phyloP scores from a whole-genome alignment of 2,329 filamentous ascomycete species.

The Aspergillus neotritici region DNA sequence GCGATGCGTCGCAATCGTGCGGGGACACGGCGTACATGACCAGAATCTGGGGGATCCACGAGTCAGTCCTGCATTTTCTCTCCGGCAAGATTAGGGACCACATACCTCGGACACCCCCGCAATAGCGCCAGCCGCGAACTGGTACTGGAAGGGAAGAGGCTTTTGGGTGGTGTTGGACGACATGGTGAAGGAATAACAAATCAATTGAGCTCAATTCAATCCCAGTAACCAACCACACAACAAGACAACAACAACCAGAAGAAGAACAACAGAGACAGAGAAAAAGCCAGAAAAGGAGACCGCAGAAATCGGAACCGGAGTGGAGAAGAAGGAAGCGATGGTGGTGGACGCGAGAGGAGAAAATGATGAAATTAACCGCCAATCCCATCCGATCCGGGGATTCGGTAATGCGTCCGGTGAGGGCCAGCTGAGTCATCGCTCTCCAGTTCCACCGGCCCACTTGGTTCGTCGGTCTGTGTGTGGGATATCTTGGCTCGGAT shows the following conservation, averaged over 20 bases:
- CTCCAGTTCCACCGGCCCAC: too few species aligned
- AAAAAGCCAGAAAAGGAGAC: too few species aligned
- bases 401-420: too few species aligned
- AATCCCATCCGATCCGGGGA: too few species aligned
- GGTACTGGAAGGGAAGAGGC: conserved; percentile 86
- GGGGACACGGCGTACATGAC: conserved; percentile 60
- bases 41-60: conserved; percentile 60
- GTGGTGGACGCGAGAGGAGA: not conserved
- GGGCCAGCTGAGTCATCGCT: too few species aligned
- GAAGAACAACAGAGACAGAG: not conserved
- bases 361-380: too few species aligned
- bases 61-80: not conserved
- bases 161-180: conserved; percentile 55
- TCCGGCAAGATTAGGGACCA: conserved; percentile 14
- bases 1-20: not conserved
- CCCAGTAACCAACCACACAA: conserved; percentile 6
- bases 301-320: not conserved
- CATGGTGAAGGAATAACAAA: conserved; percentile 55
- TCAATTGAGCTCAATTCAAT: not conserved
- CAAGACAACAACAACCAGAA: not conserved
- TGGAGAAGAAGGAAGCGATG: not conserved
- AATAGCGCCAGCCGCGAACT: conserved; percentile 92
- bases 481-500: too few species aligned
- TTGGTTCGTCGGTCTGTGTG: too few species aligned
- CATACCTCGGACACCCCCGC: conserved; percentile 95